phyloP scores from a whole-genome alignment of 2,329 filamentous ascomycete genomes.

The Fusarium illudens region DNA sequence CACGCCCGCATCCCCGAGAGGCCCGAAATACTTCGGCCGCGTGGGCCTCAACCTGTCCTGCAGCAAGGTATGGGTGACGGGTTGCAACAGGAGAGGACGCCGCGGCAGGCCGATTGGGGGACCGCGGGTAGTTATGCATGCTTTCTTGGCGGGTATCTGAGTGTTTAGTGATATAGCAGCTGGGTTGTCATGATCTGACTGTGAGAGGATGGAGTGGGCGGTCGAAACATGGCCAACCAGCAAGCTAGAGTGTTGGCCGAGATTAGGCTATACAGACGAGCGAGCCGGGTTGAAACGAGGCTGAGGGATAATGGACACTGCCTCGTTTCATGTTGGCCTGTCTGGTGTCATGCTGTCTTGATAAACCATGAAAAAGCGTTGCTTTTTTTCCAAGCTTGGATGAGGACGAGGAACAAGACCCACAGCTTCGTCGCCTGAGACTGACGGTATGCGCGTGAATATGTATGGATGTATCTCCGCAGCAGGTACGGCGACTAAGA shows the following conservation, averaged over 20 bases:
- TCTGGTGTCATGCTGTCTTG: conserved; percentile 8
- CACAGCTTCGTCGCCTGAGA: conserved; percentile 4
- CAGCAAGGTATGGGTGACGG: neutral
- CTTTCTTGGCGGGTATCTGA: neutral
- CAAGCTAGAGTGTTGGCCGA: neutral
- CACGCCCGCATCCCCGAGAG: neutral
- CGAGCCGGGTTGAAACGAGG: conserved; percentile 7
- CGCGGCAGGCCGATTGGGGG: neutral
- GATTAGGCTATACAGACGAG: neutral
- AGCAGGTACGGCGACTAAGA: neutral
- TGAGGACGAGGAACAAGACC: neutral
- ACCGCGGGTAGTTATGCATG: neutral
- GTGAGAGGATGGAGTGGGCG: neutral
- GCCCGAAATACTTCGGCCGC: conserved; percentile 8
- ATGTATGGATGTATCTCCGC: neutral
- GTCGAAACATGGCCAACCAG: conserved; percentile 7
- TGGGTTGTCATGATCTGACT: conserved; percentile 3
- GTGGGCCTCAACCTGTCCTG: conserved; percentile 1
- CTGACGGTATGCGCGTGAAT: conserved; percentile 1
- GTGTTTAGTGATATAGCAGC: neutral
- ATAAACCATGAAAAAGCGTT: neutral
- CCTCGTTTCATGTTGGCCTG: conserved; percentile 7
- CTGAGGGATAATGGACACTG: neutral
- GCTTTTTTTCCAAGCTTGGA: neutral
- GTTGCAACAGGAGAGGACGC: neutral